These are phyloP conservation scores for Penicillium bovifimosum DNA, from an alignment of 495 filamentous ascomycete genomes.

Conservation along the genomic window DNA sequence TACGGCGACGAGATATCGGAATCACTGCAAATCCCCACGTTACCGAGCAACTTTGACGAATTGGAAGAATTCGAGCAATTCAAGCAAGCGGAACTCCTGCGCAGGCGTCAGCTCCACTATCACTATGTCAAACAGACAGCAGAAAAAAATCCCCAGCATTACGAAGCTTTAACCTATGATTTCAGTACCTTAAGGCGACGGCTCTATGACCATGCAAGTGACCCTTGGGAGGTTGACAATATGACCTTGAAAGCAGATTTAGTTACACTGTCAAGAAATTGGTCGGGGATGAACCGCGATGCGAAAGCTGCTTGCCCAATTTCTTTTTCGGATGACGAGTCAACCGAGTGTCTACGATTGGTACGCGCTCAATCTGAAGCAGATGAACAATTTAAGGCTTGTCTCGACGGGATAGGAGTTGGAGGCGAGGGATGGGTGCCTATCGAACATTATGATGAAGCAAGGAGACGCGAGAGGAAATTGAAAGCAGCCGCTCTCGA, in stretches of 20 bases:
- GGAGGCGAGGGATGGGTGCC: conserved; percentile 23
- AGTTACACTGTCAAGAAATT: conserved; percentile 4
- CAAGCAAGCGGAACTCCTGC: conserved; percentile 14
- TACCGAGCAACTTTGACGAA: conserved; percentile 19
- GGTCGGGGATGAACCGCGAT: background rate
- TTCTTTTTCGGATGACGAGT: conserved; percentile 13
- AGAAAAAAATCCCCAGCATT: conserved; percentile 14
- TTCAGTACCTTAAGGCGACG: conserved; percentile 16
- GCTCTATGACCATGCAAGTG: conserved; percentile 20
- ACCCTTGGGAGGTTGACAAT: conserved; percentile 28
- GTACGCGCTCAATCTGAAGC: conserved; percentile 13
- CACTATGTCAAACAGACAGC: conserved; percentile 18
- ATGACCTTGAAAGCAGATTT: conserved; percentile 19
- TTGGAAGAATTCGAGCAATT: conserved; percentile 15
- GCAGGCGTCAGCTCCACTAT: conserved; percentile 26
- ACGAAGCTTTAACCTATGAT: conserved; percentile 15
- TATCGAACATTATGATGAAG: conserved; percentile 12
- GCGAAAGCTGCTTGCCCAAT: conserved; percentile 13
- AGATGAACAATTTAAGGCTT: conserved; percentile 17
- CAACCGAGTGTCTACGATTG: conserved; percentile 12
- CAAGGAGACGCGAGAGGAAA: conserved; percentile 12
- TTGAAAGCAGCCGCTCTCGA: conserved; percentile 18
- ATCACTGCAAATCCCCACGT: conserved; percentile 10
- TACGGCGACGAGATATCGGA: conserved; percentile 24
- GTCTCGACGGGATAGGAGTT: conserved; percentile 15